Evolutionary conservation across 148 eudicot genomes (phyloP).

Genomic region (Fagopyrum homotropicum): DNA sequence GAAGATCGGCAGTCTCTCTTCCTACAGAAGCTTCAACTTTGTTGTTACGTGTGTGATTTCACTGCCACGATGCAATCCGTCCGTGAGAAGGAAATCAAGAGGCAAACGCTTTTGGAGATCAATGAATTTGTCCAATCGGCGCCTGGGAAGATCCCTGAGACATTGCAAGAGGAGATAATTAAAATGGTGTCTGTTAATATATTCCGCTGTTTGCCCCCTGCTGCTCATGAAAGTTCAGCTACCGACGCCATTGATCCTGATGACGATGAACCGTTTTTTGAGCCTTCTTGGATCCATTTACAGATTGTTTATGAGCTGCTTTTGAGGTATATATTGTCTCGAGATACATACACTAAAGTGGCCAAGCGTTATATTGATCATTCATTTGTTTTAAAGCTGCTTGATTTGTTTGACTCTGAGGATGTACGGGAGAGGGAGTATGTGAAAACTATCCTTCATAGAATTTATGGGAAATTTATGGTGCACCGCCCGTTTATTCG

Average conservation of each 20-base stretch:
- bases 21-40: slow-evolving; percentile 15
- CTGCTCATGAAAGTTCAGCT: slow-evolving; percentile 12
- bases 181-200: slow-evolving; percentile 21
- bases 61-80: slow-evolving; percentile 15
- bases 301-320: slow-evolving; percentile 22
- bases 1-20: slow-evolving; percentile 16
- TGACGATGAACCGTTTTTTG: slow-evolving; percentile 20
- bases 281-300: slow-evolving; percentile 24
- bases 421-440: slow-evolving; percentile 22
- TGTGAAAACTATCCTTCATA: neutral
- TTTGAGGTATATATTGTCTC: slow-evolving; percentile 17
- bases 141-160: slow-evolving; percentile 15
- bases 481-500: slow-evolving; percentile 14
- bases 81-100: slow-evolving; percentile 20
- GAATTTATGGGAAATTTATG: too few relatives aligned
- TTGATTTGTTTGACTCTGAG: slow-evolving; percentile 28
- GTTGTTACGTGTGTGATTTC: slow-evolving; percentile 19
- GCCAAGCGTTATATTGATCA: slow-evolving; percentile 24
- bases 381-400: slow-evolving; percentile 21
- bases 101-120: slow-evolving; percentile 19
- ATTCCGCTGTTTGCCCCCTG: slow-evolving; percentile 21
- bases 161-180: slow-evolving; percentile 19
- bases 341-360: slow-evolving; percentile 19
- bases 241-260: slow-evolving; percentile 17
- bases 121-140: slow-evolving; percentile 20